Base-by-base conservation (phyloP, 352 stramenopile species). In the Plasmopara viticola region DNA sequence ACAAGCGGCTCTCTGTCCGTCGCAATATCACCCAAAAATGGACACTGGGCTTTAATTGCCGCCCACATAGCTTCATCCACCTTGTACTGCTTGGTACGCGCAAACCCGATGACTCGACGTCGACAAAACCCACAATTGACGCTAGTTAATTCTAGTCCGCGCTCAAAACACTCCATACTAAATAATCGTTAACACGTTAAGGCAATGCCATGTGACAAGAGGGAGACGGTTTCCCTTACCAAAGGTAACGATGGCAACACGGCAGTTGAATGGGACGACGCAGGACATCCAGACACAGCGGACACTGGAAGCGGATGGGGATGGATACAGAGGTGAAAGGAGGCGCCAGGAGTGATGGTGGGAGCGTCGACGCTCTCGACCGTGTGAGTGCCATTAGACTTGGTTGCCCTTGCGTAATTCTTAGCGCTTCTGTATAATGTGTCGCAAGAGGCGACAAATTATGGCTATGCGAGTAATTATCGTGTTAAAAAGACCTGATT, bases 81-180 rank as follows among this genome's bases (percentile, higher is more conserved):
- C 37, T 85, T 83, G 51, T 87, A 74, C 28, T 78, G 73, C 56
- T 89, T 87, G 50, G 77, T 87, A 28, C 81, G 72, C 9, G 78
- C 78, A 52, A 89, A 82, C 8, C 81, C 78, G 18, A 91, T 76
- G 37, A 91, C 72, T 28, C 81, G 78, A 43, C 82, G 81, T 30
- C 81, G 66, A 52, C 81, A 91, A 60, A 91, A 91, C 35, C 78
- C 78, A 57, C 81, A 91, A 62, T 86, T 87, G 44, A 78, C 74
- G 33, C 74, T 87, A 12, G 81, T 91, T 44, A 91, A 62, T 56
- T 85, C 75, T 38, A 91, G 54, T 17, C 70, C 70, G 35, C 78
- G 78, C 53, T 89, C 74, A 51, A 91, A 89, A 48, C 81, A 91
- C 48, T 73, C 74, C 43, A 66, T 62, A 51, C 75, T 86, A 47